A percentile compares a stretch with the other conserved stretches of the same genome.
These are phyloP conservation scores for Botrytis hyacinthi DNA, from an alignment of 2,329 filamentous ascomycete species.

Conservation along the genomic window DNA sequence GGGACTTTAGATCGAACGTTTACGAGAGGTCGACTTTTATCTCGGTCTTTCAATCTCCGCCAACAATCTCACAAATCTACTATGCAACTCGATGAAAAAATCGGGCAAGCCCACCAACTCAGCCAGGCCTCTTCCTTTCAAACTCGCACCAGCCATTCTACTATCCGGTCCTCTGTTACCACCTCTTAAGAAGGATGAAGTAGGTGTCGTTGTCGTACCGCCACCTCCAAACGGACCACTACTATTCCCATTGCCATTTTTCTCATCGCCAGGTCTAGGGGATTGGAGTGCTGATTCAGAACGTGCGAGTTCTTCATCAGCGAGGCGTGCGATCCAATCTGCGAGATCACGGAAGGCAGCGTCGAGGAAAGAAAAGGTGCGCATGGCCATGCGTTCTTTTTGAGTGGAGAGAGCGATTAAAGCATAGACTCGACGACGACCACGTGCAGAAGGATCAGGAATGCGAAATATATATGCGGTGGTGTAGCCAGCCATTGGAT, in stretches of 20 bases:
- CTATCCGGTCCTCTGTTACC: constrained; percentile 33
- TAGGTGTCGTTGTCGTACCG: constrained; percentile 23
- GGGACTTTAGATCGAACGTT: background rate
- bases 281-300: constrained; percentile 24
- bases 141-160: constrained; percentile 47
- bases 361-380: constrained; percentile 61
- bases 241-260: constrained; percentile 21
- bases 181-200: constrained; percentile 34
- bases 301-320: constrained; percentile 60
- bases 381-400: constrained; percentile 63
- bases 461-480: constrained; percentile 71
- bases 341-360: constrained; percentile 63
- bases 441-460: constrained; percentile 64
- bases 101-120: constrained; percentile 66
- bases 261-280: constrained; percentile 15
- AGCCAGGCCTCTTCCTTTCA: constrained; percentile 60
- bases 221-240: background rate
- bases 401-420: constrained; percentile 65
- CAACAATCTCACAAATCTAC: constrained; percentile 61
- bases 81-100: constrained; percentile 66
- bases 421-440: constrained; percentile 67
- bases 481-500: constrained; percentile 63
- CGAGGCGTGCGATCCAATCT: constrained; percentile 63
- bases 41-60: constrained; percentile 48
- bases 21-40: background rate